Conservation (phyloP, 2,329 filamentous ascomycete genomes). For the Stemphylium beticola region DNA sequence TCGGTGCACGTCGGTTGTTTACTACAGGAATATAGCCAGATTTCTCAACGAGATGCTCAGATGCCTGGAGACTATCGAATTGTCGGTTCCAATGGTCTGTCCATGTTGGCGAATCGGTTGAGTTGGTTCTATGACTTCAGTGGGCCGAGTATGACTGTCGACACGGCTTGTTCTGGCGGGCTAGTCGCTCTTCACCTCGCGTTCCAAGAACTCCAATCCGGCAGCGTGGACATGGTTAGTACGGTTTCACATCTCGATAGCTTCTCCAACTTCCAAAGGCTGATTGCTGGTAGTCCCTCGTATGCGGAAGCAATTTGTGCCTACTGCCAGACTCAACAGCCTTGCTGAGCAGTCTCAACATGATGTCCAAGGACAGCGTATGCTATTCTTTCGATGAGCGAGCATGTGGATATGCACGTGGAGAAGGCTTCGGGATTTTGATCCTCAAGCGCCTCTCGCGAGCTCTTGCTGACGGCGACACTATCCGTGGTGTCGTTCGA, state of each 20-base stretch:
- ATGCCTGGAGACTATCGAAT: conserved; percentile 19
- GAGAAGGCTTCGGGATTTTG: conserved; percentile 60
- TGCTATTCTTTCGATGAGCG: conserved; percentile 53
- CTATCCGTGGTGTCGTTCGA: conserved; percentile 38
- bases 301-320: conserved; percentile 21
- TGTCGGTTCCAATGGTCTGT: conserved; percentile 10
- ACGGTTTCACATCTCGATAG: background rate
- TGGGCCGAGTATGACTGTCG: conserved; percentile 32
- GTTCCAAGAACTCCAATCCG: conserved; percentile 20
- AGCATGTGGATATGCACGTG: conserved; percentile 68
- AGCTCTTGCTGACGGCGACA: conserved; percentile 29
- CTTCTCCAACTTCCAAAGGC: background rate
- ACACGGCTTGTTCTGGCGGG: conserved; percentile 38
- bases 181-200: conserved; percentile 32
- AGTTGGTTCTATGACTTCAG: conserved; percentile 36
- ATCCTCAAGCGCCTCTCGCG: conserved; percentile 31
- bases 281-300: conserved; percentile 12
- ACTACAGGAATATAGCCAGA: conserved; percentile 18
- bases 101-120: conserved; percentile 25
- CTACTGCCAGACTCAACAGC: conserved; percentile 17
- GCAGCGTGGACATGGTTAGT: conserved; percentile 19
- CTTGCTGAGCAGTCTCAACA: conserved; percentile 16
- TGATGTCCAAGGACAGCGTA: conserved; percentile 40
- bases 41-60: conserved; percentile 13
- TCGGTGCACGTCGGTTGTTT: conserved; percentile 26